phyloP scores from a whole-genome alignment of 495 filamentous ascomycete genomes.

The Podospora fimiseda region DNA sequence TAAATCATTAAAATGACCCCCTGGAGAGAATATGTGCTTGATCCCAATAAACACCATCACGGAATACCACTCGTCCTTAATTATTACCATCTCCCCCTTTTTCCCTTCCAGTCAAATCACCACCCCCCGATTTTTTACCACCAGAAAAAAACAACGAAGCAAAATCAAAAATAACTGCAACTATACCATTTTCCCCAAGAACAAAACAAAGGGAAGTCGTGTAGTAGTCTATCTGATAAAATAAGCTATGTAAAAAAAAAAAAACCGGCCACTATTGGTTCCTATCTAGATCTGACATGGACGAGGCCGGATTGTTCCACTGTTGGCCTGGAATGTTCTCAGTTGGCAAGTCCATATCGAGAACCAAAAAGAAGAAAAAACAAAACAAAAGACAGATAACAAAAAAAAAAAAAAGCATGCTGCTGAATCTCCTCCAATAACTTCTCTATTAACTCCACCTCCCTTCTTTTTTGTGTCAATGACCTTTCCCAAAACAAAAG shows the following conservation, averaged over 20 bases:
- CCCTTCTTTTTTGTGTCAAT: not conserved
- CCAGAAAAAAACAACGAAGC: too few species aligned
- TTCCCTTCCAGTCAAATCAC: too few species aligned
- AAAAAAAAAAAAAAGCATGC: slow-evolving; percentile 4
- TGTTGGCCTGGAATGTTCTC: slow-evolving; percentile 27
- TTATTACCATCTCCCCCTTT: too few species aligned
- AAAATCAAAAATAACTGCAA: too few species aligned
- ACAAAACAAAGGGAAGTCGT: too few species aligned
- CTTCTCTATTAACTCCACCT: not conserved
- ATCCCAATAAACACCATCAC: too few species aligned
- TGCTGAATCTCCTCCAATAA: slow-evolving; percentile 3
- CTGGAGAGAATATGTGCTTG: too few species aligned
- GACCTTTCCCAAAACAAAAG: slow-evolving; percentile 9
- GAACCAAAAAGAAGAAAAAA: slow-evolving; percentile 4
- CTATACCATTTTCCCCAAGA: too few species aligned
- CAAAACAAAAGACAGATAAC: slow-evolving; percentile 14
- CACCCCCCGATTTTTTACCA: too few species aligned
- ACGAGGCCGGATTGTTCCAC: slow-evolving; percentile 27
- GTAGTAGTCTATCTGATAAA: too few species aligned
- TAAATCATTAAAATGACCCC: too few species aligned
- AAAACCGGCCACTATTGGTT: slow-evolving; percentile 30
- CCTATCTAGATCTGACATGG: slow-evolving; percentile 31
- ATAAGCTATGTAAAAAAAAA: slow-evolving; percentile 20
- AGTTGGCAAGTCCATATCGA: slow-evolving; percentile 13
- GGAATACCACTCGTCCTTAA: too few species aligned